Conservation (phyloP, 1,284 basidiomycete species). For the Naganishia sp. region DNA sequence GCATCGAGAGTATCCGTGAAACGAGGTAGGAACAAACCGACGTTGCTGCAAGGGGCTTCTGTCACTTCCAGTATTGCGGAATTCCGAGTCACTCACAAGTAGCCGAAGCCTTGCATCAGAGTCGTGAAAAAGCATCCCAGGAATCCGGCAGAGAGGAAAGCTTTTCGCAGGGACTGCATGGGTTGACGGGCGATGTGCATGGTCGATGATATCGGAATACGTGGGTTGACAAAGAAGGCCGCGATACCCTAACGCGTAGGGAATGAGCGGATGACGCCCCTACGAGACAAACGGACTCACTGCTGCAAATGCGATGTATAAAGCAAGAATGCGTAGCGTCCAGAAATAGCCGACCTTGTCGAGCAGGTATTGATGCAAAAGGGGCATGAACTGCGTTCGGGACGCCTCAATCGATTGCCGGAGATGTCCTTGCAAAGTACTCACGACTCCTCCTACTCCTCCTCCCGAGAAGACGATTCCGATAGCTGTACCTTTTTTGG, state of each 20-base stretch:
- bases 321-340: conserved; percentile 35
- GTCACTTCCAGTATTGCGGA: not conserved
- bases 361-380: conserved; percentile 34
- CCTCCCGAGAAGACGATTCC: conserved; percentile 39
- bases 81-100: conserved; percentile 33
- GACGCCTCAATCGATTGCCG: not conserved
- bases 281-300: conserved; percentile 28
- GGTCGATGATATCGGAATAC: conserved; percentile 34
- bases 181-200: conserved; percentile 29
- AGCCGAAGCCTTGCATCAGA: conserved; percentile 38
- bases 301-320: conserved; percentile 32
- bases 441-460: conserved; percentile 38
- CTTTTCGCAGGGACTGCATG: conserved; percentile 34
- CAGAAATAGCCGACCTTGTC: conserved; percentile 35
- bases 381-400: conserved; percentile 36
- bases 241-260: conserved; percentile 31
- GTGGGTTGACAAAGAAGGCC: conserved; percentile 36
- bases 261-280: not conserved
- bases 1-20: conserved; percentile 37
- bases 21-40: conserved; percentile 37
- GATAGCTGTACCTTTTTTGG: conserved; percentile 35
- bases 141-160: conserved; percentile 36
- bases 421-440: not conserved
- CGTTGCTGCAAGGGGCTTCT: conserved; percentile 32
- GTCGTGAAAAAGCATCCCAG: conserved; percentile 35